Evolutionary conservation across 768 basidiomycete genomes (phyloP), one percentile per base, ranked within the genome.

Genomic region (Mycena filopes): DNA sequence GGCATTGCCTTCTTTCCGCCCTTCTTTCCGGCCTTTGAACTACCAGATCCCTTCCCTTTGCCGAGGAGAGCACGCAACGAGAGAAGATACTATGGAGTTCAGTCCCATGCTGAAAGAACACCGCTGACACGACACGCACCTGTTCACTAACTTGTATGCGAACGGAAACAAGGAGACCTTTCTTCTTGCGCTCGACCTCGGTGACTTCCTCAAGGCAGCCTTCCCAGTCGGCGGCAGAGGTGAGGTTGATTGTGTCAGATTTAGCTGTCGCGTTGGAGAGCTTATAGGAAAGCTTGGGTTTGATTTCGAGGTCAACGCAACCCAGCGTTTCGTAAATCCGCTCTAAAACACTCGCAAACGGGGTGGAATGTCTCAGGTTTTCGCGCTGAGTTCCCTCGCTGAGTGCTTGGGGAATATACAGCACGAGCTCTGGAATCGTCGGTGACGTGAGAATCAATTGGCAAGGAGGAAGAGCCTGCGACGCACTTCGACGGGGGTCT

Each of bases 81-180:
- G 18, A 11, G 25, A 28, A 62, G n/a, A 20, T 62, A 62, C 60
- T 62, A 20, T n/a, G n/a, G n/a, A n/a, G n/a, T n/a, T n/a, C 13
- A 53, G 0, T 12, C 6, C 33, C 33, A 26, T 1, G 12, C 54
- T 6, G 53, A 28, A 56, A 33, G n/a, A 31, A 46, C 5, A 23
- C 28, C 4, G 43, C 18, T 16, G 38, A 42, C 12, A 29, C 25
- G 54, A 10, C 6, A 33, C 51, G 15, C 45, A 62, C 60, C 41
- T 62, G 49, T 3, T 62, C 60, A 4, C 41, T 38, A 5, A 62
- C 25, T 20, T 29, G 29, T 1, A 62, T 64, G 7, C 38, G 48
- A 16, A 59, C 58, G 0, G 36, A 48, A 15, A 59, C 29, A n/a
- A n/a, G n/a, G n/a, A n/a, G n/a, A n/a, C n/a, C n/a, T 11, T 15